phyloP scores from a whole-genome alignment of 257 asterid genomes.

The Salvia splendens region DNA sequence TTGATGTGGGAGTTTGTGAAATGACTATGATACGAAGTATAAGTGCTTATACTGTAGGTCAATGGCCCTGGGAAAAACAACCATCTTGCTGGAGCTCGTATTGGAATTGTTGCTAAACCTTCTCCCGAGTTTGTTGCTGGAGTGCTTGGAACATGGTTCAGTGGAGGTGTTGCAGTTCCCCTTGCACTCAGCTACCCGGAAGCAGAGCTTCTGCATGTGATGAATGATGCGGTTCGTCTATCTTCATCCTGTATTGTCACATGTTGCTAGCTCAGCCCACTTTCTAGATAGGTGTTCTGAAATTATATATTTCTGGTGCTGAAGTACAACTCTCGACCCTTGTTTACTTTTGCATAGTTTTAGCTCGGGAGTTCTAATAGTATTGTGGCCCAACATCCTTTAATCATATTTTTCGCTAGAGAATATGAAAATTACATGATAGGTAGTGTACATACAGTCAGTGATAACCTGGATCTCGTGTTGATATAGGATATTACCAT shows the following conservation, averaged over 20 bases:
- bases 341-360: background rate
- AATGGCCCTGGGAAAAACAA: slow-evolving; percentile 41
- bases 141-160: slow-evolving; percentile 85
- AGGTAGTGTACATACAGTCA: background rate
- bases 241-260: background rate
- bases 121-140: slow-evolving; percentile 92
- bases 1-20: slow-evolving; percentile 4
- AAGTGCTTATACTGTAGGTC: slow-evolving; percentile 42
- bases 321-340: slow-evolving; percentile 7
- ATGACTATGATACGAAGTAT: background rate
- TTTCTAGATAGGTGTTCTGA: background rate
- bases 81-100: slow-evolving; percentile 64
- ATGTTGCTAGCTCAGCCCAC: slow-evolving; percentile 13
- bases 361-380: background rate
- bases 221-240: slow-evolving; percentile 82
- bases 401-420: background rate
- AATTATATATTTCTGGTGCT: background rate
- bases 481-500: slow-evolving; percentile 63
- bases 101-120: slow-evolving; percentile 94
- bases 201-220: slow-evolving; percentile 88
- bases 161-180: slow-evolving; percentile 97
- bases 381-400: background rate
- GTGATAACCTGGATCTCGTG: slow-evolving; percentile 20
- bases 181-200: slow-evolving; percentile 99
- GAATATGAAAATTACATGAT: background rate